Base-by-base conservation (phyloP, 2,329 filamentous ascomycete species). In the Hypoxylon sp. region DNA sequence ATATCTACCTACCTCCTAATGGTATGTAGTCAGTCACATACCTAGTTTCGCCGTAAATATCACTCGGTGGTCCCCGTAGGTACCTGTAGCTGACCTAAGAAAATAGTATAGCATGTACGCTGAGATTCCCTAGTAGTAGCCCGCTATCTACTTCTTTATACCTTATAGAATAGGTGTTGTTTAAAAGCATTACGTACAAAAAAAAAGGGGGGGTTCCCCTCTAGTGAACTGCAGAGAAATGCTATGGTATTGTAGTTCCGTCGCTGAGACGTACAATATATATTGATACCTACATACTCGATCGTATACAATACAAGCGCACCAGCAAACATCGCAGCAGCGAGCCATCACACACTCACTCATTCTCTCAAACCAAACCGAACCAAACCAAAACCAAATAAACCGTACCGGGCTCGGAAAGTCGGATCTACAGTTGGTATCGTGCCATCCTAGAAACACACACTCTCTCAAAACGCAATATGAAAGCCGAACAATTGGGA, bases 371-470 rank as follows among this genome's bases (percentile, higher is more conserved):
- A n/a, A 11, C 38, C 38, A 58, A 46, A 21, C 17, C 23, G 36
- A 46, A 46, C 23, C 23, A 23, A 23, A 23, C 23, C 23, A 23
- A 58, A 46, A 28, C 17, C 23, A 43, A 46, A 46, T 23, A 17
- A 41, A 9, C 4, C 25, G 10, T 17, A 43, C 19, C 11, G 52
- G 21, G 30, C 49, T 45, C 49, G 53, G 34, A 19, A 59, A 51
- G 17, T 32, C 59, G 30, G 21, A 56, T 63, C 58, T 59, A 59
- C 43, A 32, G n/a, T 48, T 59, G 64, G 64, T 67, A 67, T 67
- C 64, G 63, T 62, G 28, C 38, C 48, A 34, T 28, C 53, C 49
- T 13, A 58, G 48, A 53, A 23, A 32, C 49, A 3, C n/a, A 32
- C 49, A 3, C n/a, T 32, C 43, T 46, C 30, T 46, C 28, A 48